Evolutionary conservation across 1,284 basidiomycete species (phyloP), one percentile per base, ranked within the genome.

Genomic region (Trametes hirsuta): DNA sequence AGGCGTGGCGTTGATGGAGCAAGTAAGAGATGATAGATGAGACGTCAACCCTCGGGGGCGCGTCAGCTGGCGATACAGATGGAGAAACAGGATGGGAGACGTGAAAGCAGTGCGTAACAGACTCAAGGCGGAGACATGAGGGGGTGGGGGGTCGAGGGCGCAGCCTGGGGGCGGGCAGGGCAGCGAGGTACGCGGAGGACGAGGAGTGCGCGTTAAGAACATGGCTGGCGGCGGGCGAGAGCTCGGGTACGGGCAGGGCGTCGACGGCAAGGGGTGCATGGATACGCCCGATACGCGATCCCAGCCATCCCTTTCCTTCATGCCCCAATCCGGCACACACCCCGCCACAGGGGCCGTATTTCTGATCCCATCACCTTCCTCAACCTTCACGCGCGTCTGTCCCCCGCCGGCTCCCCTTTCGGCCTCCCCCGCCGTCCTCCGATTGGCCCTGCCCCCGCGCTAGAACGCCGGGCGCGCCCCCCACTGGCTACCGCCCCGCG

Each of bases 1-100:
- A 37, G 49, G 56, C 48, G 55, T 57, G 55, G 55, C 55, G 55
- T 57, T 56, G 47, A 53, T 58, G 44, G 44, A 53, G 57, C 25
- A 53, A 57, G 59, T n/a, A 48, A 56, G 40, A 53, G 61, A 63
- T 61, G 59, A 54, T 52, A 59, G 56, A 59, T 62, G 61, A 51
- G 40, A 58, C 34, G 42, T 44, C 36, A 25, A 35, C 9, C 39
- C 49, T 25, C 51, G 30, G 41, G 25, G 37, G 14, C 36, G 55
- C 21, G 61, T 55, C 15, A 30, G 41, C 45, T 39, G 52, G 47
- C 51, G 52, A 57, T 52, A 59, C 59, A 59, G 55, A 55, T 42
- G 59, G 36, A 59, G 37, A 47, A 40, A 51, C 49, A 41, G 42
- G 34, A 30, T 45, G 35, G 42, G 53, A 51, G 40, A 52, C 54